phyloP scores from a whole-genome alignment of 805 yeast genomes.

The Candida arabinofermentans region DNA sequence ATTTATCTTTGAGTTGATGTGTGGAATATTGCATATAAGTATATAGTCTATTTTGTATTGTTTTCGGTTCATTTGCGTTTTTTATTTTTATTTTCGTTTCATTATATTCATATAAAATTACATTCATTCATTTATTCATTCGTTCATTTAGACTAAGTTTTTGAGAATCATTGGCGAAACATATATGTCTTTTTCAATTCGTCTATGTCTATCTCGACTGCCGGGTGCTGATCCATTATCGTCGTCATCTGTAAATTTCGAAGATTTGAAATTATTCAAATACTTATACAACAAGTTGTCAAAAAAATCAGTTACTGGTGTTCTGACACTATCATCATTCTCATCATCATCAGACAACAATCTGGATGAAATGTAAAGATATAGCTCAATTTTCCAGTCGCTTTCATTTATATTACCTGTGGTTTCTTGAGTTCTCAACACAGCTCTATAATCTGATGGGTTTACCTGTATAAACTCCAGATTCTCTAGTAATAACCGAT shows the following conservation, averaged over 20 bases:
- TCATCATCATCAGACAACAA: neutral
- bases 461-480: too few relatives aligned
- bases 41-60: neutral
- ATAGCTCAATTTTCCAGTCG: neutral
- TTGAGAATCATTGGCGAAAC: neutral
- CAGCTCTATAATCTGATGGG: too few relatives aligned
- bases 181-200: neutral
- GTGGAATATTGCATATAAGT: neutral
- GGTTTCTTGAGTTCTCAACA: neutral
- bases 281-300: neutral
- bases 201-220: neutral
- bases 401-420: neutral
- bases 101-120: neutral
- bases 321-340: neutral
- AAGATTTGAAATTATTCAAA: neutral
- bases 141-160: too few relatives aligned
- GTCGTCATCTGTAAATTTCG: neutral
- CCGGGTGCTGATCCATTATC: neutral
- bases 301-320: neutral
- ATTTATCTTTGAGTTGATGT: constrained; percentile 10
- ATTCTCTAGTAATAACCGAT: neutral
- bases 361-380: constrained; percentile 3
- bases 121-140: too few relatives aligned
- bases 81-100: neutral
- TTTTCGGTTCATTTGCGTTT: neutral